phyloP scores from a whole-genome alignment of 345 rosid genomes.

The Aquilaria yunnanensis region DNA sequence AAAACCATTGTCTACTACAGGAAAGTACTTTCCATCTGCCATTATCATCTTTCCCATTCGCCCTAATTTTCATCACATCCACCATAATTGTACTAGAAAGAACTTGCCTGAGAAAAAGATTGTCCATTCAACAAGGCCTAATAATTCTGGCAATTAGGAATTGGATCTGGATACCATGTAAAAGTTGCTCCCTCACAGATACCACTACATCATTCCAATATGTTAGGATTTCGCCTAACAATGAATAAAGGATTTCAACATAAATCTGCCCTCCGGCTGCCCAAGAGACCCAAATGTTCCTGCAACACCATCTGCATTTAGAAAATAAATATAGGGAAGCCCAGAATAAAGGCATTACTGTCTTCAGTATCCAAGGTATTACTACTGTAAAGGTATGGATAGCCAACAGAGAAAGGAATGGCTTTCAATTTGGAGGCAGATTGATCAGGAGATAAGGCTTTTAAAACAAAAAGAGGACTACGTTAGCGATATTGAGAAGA shows the following conservation, averaged over 20 bases:
- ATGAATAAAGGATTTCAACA: slow-evolving; percentile 24
- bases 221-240: slow-evolving; percentile 25
- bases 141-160: slow-evolving; percentile 13
- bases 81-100: slow-evolving; percentile 6
- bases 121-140: slow-evolving; percentile 16
- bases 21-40: too few relatives aligned
- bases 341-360: slow-evolving; percentile 25
- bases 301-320: slow-evolving; percentile 44
- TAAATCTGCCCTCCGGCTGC: slow-evolving; percentile 33
- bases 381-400: slow-evolving; percentile 9
- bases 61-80: slow-evolving; percentile 3
- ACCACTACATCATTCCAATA: slow-evolving; percentile 19
- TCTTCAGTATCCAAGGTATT: slow-evolving; percentile 18
- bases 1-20: too few relatives aligned
- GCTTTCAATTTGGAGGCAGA: slow-evolving; percentile 1
- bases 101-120: slow-evolving; percentile 10
- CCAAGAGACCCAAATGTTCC: slow-evolving; percentile 31
- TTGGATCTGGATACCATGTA: slow-evolving; percentile 21
- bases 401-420: slow-evolving; percentile 4
- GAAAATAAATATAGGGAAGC: slow-evolving; percentile 22
- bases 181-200: slow-evolving; percentile 13
- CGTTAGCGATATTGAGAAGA: slow-evolving; percentile 1
- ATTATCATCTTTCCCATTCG: neutral
- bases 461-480: slow-evolving; percentile 4
- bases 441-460: neutral